Evolutionary conservation across 805 yeast genomes (phyloP).

Genomic region (Schizosaccharomyces japonicus): DNA sequence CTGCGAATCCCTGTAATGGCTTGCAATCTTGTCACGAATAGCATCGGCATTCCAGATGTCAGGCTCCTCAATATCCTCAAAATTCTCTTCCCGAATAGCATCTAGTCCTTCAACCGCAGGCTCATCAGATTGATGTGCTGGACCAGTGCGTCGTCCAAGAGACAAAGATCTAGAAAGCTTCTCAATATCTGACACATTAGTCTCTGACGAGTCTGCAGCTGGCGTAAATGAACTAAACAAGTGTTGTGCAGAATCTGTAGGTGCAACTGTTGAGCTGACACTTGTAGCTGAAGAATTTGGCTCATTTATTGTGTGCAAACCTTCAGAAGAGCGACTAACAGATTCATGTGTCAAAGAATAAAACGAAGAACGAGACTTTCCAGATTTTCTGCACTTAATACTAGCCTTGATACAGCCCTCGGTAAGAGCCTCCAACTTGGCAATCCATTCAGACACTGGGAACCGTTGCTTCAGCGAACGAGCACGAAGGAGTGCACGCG

Average conservation of each 20-base stretch:
- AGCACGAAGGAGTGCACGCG: conserved; percentile 4
- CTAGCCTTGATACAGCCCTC: not conserved
- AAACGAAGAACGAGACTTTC: not conserved
- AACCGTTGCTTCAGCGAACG: conserved; percentile 4
- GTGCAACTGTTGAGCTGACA: not conserved
- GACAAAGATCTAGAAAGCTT: not conserved
- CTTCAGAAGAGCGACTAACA: not conserved
- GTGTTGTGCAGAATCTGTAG: not conserved
- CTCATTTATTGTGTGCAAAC: not conserved
- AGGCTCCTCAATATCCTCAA: not conserved
- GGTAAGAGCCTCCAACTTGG: conserved; percentile 1
- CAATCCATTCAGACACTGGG: conserved; percentile 3
- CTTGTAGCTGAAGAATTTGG: not conserved
- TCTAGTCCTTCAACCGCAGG: not conserved
- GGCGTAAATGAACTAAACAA: too few relatives aligned
- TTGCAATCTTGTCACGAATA: not conserved
- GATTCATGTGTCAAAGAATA: not conserved
- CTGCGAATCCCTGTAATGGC: too few relatives aligned
- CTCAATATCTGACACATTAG: not conserved
- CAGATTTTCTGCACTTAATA: not conserved
- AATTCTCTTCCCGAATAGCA: not conserved
- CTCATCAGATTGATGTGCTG: not conserved
- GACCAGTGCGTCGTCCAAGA: conserved; percentile 1
- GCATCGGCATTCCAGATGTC: not conserved
- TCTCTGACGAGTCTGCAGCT: too few relatives aligned